These are phyloP conservation scores for Pharus latifolius DNA, from an alignment of 176 grass and related monocot genomes.

Conservation along the genomic window DNA sequence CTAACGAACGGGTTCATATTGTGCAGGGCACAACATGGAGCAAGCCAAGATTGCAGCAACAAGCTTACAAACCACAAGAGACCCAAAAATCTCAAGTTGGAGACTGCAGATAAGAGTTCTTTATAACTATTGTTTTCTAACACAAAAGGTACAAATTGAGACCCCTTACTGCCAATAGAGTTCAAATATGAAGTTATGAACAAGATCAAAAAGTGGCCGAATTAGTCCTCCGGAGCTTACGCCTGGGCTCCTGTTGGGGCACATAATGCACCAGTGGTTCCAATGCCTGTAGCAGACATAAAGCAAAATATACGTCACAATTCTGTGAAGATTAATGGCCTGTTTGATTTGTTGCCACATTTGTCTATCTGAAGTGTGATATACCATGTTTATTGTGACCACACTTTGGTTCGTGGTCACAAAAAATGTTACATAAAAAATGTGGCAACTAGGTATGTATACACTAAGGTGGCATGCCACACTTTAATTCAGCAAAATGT, in stretches of 20 bases:
- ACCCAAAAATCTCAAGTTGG: conserved; percentile 14
- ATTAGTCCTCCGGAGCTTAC: conserved; percentile 55
- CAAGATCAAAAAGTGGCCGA: conserved; percentile 67
- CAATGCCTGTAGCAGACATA: conserved; percentile 34
- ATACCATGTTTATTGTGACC: too few relatives aligned
- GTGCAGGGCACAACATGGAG: background rate
- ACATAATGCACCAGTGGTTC: conserved; percentile 45
- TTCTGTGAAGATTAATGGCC: too few relatives aligned
- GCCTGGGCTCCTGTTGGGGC: conserved; percentile 44
- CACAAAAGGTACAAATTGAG: conserved; percentile 23
- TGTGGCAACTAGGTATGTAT: too few relatives aligned
- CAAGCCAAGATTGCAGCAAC: background rate
- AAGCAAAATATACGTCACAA: conserved; percentile 8
- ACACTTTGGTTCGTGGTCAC: too few relatives aligned
- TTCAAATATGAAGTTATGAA: conserved; percentile 3
- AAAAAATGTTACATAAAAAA: too few relatives aligned
- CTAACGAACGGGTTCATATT: too few relatives aligned
- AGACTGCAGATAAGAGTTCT: conserved; percentile 20
- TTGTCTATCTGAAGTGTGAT: too few relatives aligned
- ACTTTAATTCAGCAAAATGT: background rate
- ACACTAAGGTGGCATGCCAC: too few relatives aligned
- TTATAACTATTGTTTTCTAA: conserved; percentile 19
- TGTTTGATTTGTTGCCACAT: too few relatives aligned
- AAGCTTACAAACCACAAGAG: background rate
- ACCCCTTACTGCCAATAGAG: background rate